Percentiles rank a stretch among this genome's conserved stretches.
Evolutionary conservation across 257 asterid species (phyloP).

Genomic region (Primulina eburnea): DNA sequence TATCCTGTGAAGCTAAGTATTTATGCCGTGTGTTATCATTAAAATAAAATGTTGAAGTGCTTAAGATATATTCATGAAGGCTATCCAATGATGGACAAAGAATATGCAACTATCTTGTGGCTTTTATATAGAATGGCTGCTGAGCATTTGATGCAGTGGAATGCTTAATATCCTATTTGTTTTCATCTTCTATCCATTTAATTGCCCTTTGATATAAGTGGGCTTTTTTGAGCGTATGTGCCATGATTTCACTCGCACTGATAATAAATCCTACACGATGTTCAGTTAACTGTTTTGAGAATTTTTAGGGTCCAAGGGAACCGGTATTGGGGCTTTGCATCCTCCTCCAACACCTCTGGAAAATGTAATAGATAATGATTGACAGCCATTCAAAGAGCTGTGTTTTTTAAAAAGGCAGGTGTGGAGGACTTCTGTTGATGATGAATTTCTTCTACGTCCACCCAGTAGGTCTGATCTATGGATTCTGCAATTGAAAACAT

Average conservation of each 20-base stretch:
- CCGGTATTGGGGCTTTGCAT: conserved; percentile 97
- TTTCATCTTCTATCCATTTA: conserved; percentile 5
- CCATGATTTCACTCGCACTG: conserved; percentile 11
- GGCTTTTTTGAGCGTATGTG: conserved; percentile 2
- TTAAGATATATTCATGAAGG: conserved; percentile 10
- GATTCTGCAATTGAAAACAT: conserved; percentile 74
- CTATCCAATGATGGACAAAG: conserved; percentile 1
- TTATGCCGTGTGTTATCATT: neutral
- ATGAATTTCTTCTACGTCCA: conserved; percentile 73
- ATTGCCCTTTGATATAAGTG: neutral
- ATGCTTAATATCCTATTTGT: conserved; percentile 1
- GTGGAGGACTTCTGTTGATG: conserved; percentile 70
- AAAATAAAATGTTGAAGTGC: neutral
- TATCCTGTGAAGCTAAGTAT: conserved; percentile 1
- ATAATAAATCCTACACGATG: conserved; percentile 1
- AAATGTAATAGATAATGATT: conserved; percentile 82
- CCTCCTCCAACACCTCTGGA: conserved; percentile 96
- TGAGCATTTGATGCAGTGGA: conserved; percentile 1
- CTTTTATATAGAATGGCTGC: conserved; percentile 8
- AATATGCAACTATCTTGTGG: conserved; percentile 16
- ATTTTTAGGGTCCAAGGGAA: conserved; percentile 87
- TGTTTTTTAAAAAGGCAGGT: conserved; percentile 88
- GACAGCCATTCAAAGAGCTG: conserved; percentile 77
- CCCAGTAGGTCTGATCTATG: conserved; percentile 78
- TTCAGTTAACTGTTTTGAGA: conserved; percentile 26